These are phyloP conservation scores for Blepharisma undulans DNA, from an alignment of 169 alveolate species.

Conservation along the genomic window DNA sequence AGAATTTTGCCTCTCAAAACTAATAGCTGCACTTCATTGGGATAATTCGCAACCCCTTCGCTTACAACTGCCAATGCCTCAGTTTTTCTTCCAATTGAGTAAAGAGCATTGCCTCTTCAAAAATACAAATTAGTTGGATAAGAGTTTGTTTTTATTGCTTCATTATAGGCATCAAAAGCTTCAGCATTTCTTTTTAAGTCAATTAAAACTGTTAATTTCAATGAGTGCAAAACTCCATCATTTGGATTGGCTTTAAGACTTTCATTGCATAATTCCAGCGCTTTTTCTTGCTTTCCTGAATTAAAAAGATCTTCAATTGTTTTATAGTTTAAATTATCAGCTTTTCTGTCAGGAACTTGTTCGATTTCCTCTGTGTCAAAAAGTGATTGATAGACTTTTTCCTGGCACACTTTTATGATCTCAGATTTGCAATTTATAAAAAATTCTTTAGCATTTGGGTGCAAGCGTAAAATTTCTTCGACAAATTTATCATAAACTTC, in stretches of 20 bases:
- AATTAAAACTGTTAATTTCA: too few relatives aligned
- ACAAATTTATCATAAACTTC: too few relatives aligned
- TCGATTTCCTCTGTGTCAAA: not conserved
- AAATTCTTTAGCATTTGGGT: not conserved
- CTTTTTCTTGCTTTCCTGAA: not conserved
- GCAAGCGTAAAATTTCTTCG: not conserved
- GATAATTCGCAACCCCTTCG: not conserved
- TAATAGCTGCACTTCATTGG: not conserved
- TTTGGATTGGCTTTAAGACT: not conserved
- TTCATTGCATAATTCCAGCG: not conserved
- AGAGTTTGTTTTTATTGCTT: not conserved
- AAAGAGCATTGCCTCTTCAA: not conserved
- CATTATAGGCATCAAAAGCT: not conserved
- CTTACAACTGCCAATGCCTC: not conserved
- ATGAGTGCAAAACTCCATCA: not conserved
- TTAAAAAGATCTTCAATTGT: not conserved
- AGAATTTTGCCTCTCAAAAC: not conserved
- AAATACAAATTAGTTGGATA: not conserved
- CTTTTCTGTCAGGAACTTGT: not conserved
- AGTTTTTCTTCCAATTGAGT: not conserved
- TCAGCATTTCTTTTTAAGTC: not conserved
- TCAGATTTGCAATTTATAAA: not conserved
- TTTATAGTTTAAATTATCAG: not conserved
- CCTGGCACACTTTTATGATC: not conserved
- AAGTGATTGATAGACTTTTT: too few relatives aligned